Evolutionary conservation across 148 eudicot genomes (phyloP).

Genomic region (Diospyros kaki): DNA sequence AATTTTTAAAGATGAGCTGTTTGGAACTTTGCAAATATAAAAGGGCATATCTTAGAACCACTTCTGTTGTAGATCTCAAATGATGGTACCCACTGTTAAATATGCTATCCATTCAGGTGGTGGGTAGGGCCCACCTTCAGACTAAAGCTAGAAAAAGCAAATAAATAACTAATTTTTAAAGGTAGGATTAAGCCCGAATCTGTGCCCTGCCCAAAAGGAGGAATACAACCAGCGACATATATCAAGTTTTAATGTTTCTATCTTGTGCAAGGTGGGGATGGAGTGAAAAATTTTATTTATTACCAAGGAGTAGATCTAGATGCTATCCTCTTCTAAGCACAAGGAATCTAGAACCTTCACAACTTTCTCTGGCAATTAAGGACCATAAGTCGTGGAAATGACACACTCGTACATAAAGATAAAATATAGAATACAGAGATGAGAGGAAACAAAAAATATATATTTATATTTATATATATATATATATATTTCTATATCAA

Average conservation of each 20-base stretch:
- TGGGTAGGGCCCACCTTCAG: not conserved
- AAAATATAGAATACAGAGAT: not conserved
- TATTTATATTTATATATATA: not conserved
- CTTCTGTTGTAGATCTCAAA: not conserved
- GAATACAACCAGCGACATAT: no score
- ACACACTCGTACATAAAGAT: not conserved
- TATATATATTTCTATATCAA: constrained; percentile 6
- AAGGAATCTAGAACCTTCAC: not conserved
- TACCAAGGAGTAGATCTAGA: not conserved
- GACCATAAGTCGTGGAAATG: constrained; percentile 3
- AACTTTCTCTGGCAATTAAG: not conserved
- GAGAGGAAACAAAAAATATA: not conserved
- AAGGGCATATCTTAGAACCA: not conserved
- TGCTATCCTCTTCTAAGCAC: not conserved
- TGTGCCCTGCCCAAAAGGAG: not conserved
- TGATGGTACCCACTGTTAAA: not conserved
- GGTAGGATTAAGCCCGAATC: not conserved
- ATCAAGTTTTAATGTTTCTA: no score
- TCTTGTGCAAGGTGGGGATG: no score
- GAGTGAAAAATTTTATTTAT: not conserved
- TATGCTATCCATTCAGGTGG: constrained; percentile 7
- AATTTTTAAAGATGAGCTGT: no score
- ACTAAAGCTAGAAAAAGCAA: not conserved
- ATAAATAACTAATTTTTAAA: not conserved
- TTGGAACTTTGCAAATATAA: not conserved